Conservation (phyloP, 208 protist species). For the Acanthamoeba culbertsoni region DNA sequence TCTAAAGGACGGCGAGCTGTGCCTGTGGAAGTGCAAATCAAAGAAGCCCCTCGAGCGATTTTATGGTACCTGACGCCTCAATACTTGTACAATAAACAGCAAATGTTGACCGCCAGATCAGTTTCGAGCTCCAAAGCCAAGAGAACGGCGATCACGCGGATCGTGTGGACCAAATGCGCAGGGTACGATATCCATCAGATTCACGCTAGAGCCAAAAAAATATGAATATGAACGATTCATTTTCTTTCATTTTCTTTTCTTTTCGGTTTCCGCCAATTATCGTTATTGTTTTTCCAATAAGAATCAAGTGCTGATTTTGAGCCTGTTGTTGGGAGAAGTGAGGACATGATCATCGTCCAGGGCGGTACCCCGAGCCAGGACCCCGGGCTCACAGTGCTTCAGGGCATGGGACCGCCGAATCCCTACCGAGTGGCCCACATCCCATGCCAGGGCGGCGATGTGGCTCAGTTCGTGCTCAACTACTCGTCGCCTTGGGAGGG, state of each 20-base stretch:
- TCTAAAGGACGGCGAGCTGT: neutral
- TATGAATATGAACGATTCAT: too few relatives aligned
- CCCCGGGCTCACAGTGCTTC: neutral
- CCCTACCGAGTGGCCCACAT: neutral
- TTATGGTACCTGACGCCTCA: neutral
- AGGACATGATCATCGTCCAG: conserved; percentile 42
- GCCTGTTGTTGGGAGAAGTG: neutral
- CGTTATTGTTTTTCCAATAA: neutral
- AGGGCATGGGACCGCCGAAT: conserved; percentile 20
- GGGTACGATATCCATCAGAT: neutral
- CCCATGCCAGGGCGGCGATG: neutral
- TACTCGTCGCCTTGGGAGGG: conserved; percentile 23
- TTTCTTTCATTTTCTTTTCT: neutral
- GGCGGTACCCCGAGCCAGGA: neutral
- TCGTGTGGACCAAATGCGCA: conserved; percentile 27
- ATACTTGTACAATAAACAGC: too few relatives aligned
- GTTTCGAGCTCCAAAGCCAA: conserved; percentile 11
- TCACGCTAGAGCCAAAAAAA: too few relatives aligned
- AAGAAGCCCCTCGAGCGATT: conserved; percentile 36
- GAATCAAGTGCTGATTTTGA: neutral
- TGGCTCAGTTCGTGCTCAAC: neutral
- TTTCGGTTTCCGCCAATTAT: neutral
- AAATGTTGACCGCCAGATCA: too few relatives aligned
- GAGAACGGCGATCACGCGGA: neutral
- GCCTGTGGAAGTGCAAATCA: conserved; percentile 6